These are phyloP conservation scores for Beauveria australis DNA, from an alignment of 2,329 filamentous ascomycete species.

Conservation along the genomic window DNA sequence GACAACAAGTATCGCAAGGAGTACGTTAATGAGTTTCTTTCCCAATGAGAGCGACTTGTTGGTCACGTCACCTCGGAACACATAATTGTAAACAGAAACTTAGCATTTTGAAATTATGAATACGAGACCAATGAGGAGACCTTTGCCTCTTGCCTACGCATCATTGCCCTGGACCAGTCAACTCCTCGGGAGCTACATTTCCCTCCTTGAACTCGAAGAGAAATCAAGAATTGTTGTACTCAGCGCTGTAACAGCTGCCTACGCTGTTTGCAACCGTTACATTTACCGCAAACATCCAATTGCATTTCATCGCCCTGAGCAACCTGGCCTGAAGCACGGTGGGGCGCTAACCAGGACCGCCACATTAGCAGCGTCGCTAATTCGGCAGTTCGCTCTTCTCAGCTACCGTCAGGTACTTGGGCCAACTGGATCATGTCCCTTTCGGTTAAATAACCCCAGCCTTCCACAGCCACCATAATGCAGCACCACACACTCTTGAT, in stretches of 20 bases:
- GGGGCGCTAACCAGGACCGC: neutral
- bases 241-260: too few species aligned
- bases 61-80: neutral
- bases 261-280: neutral
- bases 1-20: slow-evolving; percentile 68
- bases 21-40: slow-evolving; percentile 54
- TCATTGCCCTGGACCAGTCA: neutral
- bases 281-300: neutral
- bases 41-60: slow-evolving; percentile 13
- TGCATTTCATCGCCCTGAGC: neutral
- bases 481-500: neutral
- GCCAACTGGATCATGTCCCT: slow-evolving; percentile 6
- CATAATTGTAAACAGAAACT: neutral
- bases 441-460: neutral
- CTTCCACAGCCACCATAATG: neutral
- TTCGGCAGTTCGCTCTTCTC: slow-evolving; percentile 3
- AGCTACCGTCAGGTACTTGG: neutral
- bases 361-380: neutral
- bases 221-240: too few species aligned
- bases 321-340: neutral
- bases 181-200: neutral
- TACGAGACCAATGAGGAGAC: neutral
- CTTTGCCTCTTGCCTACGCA: neutral
- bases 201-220: too few species aligned
- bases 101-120: neutral